Evolutionary conservation across 495 filamentous ascomycete species (phyloP), one percentile per base, ranked within the genome.

Genomic region (Talaromyces stipitatus): DNA sequence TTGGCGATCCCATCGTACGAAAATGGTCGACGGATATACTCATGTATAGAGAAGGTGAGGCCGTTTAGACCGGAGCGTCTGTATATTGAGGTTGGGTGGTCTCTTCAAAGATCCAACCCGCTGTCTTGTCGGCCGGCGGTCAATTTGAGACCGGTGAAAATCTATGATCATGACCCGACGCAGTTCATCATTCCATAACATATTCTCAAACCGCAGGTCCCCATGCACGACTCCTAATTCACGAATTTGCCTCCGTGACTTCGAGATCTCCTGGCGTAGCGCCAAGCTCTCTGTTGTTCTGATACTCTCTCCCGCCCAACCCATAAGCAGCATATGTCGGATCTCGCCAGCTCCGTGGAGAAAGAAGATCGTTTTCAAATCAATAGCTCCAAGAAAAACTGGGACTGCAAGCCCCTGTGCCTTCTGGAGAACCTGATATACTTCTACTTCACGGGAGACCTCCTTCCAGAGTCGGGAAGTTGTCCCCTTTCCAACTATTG

Each of bases 401-500:
- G 72, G 73, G 20, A 79, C 64, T n/a, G 57, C 52, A 30, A 64
- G 57, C 8, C 72, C 75, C 57, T 79, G 75, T 14, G 68, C 55
- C n/a, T 60, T 55, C 28, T 55, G 56, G 9, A 78, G 65, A 18
- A 68, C 61, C 18, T 46, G 50, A 58, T 80, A 79, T 2, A 80
- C 60, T 2, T 58, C 58, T 7, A 59, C 69, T 66, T 80, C 72
- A 52, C 74, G 68, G 43, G 69, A 62, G 10, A 78, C 70, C 50
- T 68, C 61, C 16, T 58, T 57, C 55, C 69, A 67, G 24, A 70
- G 69, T 6, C 50, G 55, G 1, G 33, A 55, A 0, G 68, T 64
- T 8, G 74, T 79, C 18, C 69, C 77, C 65, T 82, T 82, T 12
- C 65, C 66, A 46, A 78, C 63, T 26, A 82, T 65, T 5, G 74